Percentiles rank a stretch among this genome's conserved stretches.
These are phyloP conservation scores for Daldinia decipiens DNA, from an alignment of 495 filamentous ascomycete species.

Conservation along the genomic window DNA sequence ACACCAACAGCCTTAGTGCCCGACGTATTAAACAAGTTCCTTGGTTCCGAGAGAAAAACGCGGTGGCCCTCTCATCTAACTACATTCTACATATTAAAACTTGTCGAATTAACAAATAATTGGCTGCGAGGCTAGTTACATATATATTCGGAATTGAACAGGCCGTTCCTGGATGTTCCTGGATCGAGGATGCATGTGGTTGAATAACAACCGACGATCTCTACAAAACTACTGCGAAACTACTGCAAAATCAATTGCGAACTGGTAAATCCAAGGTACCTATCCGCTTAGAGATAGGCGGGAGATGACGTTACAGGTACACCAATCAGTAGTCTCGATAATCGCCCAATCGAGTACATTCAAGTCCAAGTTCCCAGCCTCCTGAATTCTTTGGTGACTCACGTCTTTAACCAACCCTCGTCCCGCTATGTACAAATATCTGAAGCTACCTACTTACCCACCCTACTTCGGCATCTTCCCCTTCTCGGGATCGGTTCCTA, in stretches of 20 bases:
- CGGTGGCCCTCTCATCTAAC: not conserved
- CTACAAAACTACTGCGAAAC: not conserved
- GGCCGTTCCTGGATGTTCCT: slow-evolving; percentile 20
- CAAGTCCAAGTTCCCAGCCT: slow-evolving; percentile 36
- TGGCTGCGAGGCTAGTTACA: not conserved
- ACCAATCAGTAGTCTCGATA: slow-evolving; percentile 8
- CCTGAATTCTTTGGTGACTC: slow-evolving; percentile 48
- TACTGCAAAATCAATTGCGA: slow-evolving; percentile 1
- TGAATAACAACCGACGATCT: slow-evolving; percentile 5
- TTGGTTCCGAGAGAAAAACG: not conserved
- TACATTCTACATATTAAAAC: not conserved
- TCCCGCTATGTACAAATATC: slow-evolving; percentile 7
- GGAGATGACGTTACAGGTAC: slow-evolving; percentile 7
- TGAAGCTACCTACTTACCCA: slow-evolving; percentile 14
- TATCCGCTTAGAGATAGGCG: slow-evolving; percentile 3
- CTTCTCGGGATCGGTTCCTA: slow-evolving; percentile 36
- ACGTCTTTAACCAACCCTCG: slow-evolving; percentile 34
- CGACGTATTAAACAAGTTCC: too few species aligned
- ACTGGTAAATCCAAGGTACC: slow-evolving; percentile 12
- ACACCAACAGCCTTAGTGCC: not conserved
- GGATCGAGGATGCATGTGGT: slow-evolving; percentile 8
- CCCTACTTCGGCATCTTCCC: slow-evolving; percentile 6
- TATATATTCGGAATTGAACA: not conserved
- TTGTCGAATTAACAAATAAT: not conserved
- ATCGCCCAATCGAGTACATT: not conserved